Conservation (phyloP, 1,139 yeast species). For the Chernovozyma aurita region DNA sequence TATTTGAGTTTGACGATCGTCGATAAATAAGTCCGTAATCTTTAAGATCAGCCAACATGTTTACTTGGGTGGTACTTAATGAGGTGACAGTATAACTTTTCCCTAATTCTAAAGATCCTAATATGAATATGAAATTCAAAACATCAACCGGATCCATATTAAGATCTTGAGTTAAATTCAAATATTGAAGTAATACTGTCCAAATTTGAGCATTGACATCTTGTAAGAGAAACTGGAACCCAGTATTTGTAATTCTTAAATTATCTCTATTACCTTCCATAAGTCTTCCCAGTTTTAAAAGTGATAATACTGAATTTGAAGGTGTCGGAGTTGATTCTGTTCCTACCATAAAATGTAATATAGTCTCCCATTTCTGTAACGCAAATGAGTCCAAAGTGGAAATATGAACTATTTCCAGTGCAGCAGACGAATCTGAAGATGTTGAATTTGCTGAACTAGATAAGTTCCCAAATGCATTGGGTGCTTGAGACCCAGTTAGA, state of each 20-base stretch:
- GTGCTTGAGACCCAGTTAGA: constrained; percentile 67
- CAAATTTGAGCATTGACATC: constrained; percentile 94
- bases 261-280: constrained; percentile 61
- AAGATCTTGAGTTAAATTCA: constrained; percentile 76
- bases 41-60: constrained; percentile 82
- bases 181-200: constrained; percentile 83
- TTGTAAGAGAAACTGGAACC: constrained; percentile 89
- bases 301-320: constrained; percentile 60
- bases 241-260: constrained; percentile 78
- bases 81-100: constrained; percentile 73
- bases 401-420: constrained; percentile 49
- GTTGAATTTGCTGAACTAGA: constrained; percentile 15
- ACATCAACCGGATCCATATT: constrained; percentile 97
- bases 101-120: constrained; percentile 90
- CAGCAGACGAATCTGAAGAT: constrained; percentile 1
- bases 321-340: constrained; percentile 67
- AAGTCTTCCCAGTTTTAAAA: constrained; percentile 71
- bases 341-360: constrained; percentile 96
- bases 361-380: constrained; percentile 87
- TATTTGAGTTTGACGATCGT: constrained; percentile 50
- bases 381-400: constrained; percentile 77
- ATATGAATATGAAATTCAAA: constrained; percentile 83
- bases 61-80: constrained; percentile 74
- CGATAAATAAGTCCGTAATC: constrained; percentile 93
- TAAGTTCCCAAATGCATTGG: constrained; percentile 43